A percentile compares a stretch with the other conserved stretches of the same genome.
Evolutionary conservation across 2,329 filamentous ascomycete species (phyloP).

Genomic region (Xylaria polymorpha): DNA sequence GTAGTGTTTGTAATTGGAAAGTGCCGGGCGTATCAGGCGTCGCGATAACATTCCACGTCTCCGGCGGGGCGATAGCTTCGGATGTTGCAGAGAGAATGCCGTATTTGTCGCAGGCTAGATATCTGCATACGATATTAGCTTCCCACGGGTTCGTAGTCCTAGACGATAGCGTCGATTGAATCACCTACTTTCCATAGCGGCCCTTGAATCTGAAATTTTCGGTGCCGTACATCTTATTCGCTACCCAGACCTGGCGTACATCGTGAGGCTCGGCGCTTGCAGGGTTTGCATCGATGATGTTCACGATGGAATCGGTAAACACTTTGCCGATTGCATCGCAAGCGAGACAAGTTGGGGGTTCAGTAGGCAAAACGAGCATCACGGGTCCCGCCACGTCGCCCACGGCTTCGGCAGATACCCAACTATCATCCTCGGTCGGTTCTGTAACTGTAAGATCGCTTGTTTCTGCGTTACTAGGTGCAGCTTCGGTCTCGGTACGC

Average conservation of each 20-base stretch:
- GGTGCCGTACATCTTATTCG: slow-evolving; percentile 83
- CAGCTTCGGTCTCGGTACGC: slow-evolving; percentile 63
- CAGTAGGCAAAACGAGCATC: slow-evolving; percentile 82
- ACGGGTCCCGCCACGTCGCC: slow-evolving; percentile 84
- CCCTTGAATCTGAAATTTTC: slow-evolving; percentile 88
- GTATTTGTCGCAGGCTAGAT: slow-evolving; percentile 85
- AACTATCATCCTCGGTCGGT: slow-evolving; percentile 78
- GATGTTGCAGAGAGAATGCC: slow-evolving; percentile 80
- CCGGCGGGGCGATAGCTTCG: slow-evolving; percentile 84
- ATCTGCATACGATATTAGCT: slow-evolving; percentile 62
- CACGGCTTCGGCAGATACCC: slow-evolving; percentile 84
- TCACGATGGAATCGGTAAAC: slow-evolving; percentile 84
- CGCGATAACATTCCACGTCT: slow-evolving; percentile 79
- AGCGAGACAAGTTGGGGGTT: slow-evolving; percentile 78
- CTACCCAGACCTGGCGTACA: slow-evolving; percentile 95
- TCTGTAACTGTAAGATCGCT: slow-evolving; percentile 51
- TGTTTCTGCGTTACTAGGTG: slow-evolving; percentile 45
- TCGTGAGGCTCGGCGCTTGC: slow-evolving; percentile 94
- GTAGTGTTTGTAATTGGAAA: slow-evolving; percentile 79
- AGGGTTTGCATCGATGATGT: slow-evolving; percentile 85
- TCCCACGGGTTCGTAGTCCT: neutral
- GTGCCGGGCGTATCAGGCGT: slow-evolving; percentile 74
- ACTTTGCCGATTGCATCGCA: slow-evolving; percentile 89
- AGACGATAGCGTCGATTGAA: neutral
- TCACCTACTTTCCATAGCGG: slow-evolving; percentile 80